Evolutionary conservation across 2,329 filamentous ascomycete species (phyloP).

Genomic region (Ceratocystis colombiana): DNA sequence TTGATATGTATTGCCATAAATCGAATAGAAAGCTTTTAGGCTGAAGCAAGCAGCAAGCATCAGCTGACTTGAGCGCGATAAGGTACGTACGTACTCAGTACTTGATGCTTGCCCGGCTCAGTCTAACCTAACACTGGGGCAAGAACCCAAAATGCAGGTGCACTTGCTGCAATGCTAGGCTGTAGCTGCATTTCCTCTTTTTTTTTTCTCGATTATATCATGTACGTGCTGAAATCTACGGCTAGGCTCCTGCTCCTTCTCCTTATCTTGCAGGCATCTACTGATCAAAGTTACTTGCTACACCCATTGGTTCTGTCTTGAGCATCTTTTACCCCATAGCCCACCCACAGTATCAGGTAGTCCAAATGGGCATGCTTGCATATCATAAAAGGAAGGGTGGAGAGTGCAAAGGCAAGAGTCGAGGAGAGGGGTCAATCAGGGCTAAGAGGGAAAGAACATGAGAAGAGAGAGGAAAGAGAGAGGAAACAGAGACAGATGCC

Average conservation of each 20-base stretch:
- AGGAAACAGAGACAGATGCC: neutral
- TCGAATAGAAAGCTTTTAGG: no score
- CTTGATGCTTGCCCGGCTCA: no score
- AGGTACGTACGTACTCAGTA: neutral
- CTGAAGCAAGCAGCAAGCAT: no score
- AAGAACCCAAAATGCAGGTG: constrained; percentile 9
- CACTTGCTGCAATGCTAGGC: neutral
- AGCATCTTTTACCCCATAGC: neutral
- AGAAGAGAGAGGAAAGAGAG: neutral
- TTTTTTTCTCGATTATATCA: neutral
- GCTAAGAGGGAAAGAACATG: neutral
- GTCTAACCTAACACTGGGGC: neutral
- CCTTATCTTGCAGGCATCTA: neutral
- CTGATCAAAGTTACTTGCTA: neutral
- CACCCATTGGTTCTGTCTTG: neutral
- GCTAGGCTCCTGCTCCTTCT: neutral
- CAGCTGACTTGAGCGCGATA: neutral
- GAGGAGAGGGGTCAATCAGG: neutral
- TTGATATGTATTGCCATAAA: no score
- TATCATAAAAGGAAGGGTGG: neutral
- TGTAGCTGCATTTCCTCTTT: neutral
- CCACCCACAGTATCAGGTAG: neutral
- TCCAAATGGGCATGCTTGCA: constrained; percentile 7
- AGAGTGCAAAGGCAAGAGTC: neutral
- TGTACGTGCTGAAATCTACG: neutral